Base-by-base conservation (phyloP, 768 basidiomycete genomes). In the Tulasnella sp. region DNA sequence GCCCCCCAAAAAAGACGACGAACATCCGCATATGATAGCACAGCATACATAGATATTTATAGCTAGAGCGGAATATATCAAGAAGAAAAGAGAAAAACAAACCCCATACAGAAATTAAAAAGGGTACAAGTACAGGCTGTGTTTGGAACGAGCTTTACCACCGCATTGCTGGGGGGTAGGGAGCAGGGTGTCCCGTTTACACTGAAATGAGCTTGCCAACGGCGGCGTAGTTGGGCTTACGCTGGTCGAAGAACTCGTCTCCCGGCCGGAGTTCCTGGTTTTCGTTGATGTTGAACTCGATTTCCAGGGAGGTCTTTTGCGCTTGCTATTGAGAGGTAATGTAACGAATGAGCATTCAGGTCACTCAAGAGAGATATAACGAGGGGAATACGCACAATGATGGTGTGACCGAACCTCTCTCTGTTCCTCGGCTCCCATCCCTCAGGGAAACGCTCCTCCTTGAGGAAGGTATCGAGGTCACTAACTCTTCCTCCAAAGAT, bases 381-480 rank as follows among this genome's bases (percentile, higher is more conserved):
- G 10, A 73, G 19, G 46, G 5, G 16, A 77, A 52, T 36, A 72
- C 77, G 39, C 21, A 78, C 77, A 18, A 79, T 31, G 44, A 94
- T 84, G 0, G 93, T 93, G 44, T 94, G 84, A 0, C 93, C 93
- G 77, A 87, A 85, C 0, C 85, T 88, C 46, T 87, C 85, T n/a
- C 88, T 86, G 40, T 90, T 84, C 14, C 88, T 85, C 0, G 93
- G 87, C 83, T 94, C 92, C 92, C 92, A 94, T 34, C 90, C 90
- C 0, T 92, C 87, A 0, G 91, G 91, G 42, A 95, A 82, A 21
- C 92, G 88, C 81, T 95, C 93, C 62, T 95, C 91, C 16, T 86
- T 83, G 31, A 95, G 84, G 74, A 92, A 82, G 0, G 87, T 81
- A 56, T 88, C 85, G 48, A 94, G 82, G 79, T 92, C 91, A 10